These are phyloP conservation scores for Yarrowia deformans DNA, from an alignment of 805 yeast species.

Conservation along the genomic window DNA sequence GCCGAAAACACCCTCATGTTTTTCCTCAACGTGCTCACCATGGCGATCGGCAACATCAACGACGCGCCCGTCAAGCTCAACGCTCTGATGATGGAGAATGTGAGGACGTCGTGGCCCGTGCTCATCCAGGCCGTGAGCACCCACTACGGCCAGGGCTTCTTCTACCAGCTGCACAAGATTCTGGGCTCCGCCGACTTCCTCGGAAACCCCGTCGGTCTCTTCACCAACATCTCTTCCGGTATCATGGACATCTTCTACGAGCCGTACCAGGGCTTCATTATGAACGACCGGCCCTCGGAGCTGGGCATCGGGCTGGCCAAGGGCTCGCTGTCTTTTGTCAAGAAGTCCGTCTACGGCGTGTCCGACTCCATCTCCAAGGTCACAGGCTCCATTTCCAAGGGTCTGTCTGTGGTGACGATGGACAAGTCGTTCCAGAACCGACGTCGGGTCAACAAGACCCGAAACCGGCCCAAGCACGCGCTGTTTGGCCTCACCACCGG, in stretches of 20 bases:
- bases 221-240: constrained; percentile 92
- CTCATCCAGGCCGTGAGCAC: constrained; percentile 73
- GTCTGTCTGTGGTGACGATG: constrained; percentile 87
- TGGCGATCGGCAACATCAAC: constrained; percentile 96
- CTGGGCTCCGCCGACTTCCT: constrained; percentile 95
- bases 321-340: constrained; percentile 92
- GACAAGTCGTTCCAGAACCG: constrained; percentile 87
- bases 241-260: constrained; percentile 96
- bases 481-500: constrained; percentile 84
- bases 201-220: constrained; percentile 97
- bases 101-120: constrained; percentile 82
- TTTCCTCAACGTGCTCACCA: constrained; percentile 83
- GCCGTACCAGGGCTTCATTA: constrained; percentile 93
- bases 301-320: constrained; percentile 94
- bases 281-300: constrained; percentile 96
- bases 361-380: constrained; percentile 92
- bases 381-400: constrained; percentile 94
- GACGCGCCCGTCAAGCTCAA: constrained; percentile 94
- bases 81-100: constrained; percentile 85
- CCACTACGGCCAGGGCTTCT: constrained; percentile 90
- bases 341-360: constrained; percentile 92
- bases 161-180: constrained; percentile 89
- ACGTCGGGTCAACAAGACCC: constrained; percentile 63
- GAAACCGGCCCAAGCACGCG: constrained; percentile 85
- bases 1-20: constrained; percentile 74